Base-by-base conservation (phyloP, 208 protist species). In the Endotrypanum monterogeii region DNA sequence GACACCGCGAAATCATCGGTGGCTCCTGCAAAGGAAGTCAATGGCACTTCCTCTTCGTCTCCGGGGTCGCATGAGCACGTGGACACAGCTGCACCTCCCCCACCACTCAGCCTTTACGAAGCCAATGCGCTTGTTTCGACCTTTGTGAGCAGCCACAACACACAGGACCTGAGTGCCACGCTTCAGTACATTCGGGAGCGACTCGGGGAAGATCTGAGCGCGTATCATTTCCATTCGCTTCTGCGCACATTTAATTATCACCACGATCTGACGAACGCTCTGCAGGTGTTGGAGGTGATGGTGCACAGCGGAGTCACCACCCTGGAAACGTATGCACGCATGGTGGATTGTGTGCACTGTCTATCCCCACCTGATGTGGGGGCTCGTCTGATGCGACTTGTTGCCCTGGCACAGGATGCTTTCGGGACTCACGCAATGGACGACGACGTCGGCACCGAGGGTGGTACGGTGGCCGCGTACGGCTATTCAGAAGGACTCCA, bases 221-320 rank as follows among this genome's bases (percentile, higher is more conserved):
- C 78, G 20, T 88, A 81, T 52, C 90, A 97, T 80, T 93, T 93
- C 79, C 86, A 95, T 79, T 72, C 89, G 6, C 78, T 97, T 32
- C 83, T 97, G 55, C 93, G 93, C 50, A 82, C 87, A 39, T 94
- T 97, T 66, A 93, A 83, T 82, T 86, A 92, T 57, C 80, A 86
- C 48, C 85, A 82, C 11, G 89, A 95, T 58, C 80, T 78, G 20
- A 83, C 89, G 7, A 94, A 88, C 67, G 85, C 85, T 25, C 67
- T 92, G 68, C 88, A 95, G 79, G 80, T 97, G 77, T 71, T 97
- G 30, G 84, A 89, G 50, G 83, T 95, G 55, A 91, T 97, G 80
- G 46, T 73, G 57, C 75, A 91, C 60, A 77, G 85, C 39, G 87
- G 80, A 14, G 86, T 85, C 14, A 80, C 83, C 37, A 86, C 87